Evolutionary conservation across 2,329 filamentous ascomycete genomes (phyloP).

Genomic region (Stachybotrys chartarum): DNA sequence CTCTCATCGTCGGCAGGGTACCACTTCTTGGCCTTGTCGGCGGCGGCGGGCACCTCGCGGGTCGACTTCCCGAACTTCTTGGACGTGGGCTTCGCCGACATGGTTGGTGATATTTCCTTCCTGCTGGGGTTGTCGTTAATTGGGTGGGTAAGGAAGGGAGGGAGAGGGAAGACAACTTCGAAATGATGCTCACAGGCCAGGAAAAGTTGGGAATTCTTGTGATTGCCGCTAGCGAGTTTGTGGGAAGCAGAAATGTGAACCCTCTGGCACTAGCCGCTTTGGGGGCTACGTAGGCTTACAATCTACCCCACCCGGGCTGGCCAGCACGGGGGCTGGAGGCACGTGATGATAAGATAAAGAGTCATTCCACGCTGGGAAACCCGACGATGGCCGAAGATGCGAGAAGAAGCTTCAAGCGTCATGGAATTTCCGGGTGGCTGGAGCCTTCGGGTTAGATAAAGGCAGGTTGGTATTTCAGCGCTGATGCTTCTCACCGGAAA

Average conservation of each 20-base stretch:
- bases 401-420: constrained; percentile 24
- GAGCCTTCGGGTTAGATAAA: background rate
- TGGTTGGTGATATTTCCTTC: constrained; percentile 41
- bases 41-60: constrained; percentile 78
- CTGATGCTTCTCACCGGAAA: background rate
- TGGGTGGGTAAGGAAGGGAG: constrained; percentile 27
- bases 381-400: constrained; percentile 24
- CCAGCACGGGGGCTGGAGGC: constrained; percentile 22
- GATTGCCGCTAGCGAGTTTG: constrained; percentile 34
- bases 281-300: constrained; percentile 10
- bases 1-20: constrained; percentile 92
- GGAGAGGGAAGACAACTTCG: constrained; percentile 24
- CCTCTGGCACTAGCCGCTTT: constrained; percentile 30
- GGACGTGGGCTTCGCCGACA: constrained; percentile 70
- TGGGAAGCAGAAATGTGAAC: constrained; percentile 36
- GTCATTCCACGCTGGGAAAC: background rate
- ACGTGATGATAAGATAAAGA: constrained; percentile 30
- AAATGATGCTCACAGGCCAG: constrained; percentile 27
- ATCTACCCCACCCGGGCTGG: constrained; percentile 7
- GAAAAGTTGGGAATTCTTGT: constrained; percentile 34
- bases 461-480: background rate
- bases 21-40: constrained; percentile 97
- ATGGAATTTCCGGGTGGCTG: background rate
- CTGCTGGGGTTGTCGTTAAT: constrained; percentile 29
- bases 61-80: constrained; percentile 98